Percentiles rank a stretch among this genome's conserved stretches.
Evolutionary conservation across 176 grass and related monocot genomes (phyloP).

Genomic region (Phoenix roebelenii): DNA sequence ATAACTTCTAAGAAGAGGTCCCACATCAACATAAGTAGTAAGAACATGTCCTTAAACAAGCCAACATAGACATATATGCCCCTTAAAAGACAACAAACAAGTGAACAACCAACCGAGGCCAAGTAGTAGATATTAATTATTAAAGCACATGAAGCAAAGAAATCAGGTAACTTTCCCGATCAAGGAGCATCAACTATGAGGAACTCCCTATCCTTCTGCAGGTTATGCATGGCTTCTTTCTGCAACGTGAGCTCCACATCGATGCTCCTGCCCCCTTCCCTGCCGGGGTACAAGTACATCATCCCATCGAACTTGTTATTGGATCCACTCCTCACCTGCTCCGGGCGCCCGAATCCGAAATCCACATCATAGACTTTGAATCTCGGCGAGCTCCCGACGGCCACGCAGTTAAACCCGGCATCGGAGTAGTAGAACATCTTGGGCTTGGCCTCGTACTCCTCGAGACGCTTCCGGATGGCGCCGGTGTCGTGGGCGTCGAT

Average conservation of each 20-base stretch:
- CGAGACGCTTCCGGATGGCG: constrained; percentile 48
- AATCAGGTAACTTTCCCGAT: no score
- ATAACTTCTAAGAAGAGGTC: no score
- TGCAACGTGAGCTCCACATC: constrained; percentile 86
- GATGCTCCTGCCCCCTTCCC: constrained; percentile 56
- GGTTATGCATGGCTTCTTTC: constrained; percentile 58
- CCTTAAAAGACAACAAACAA: no score
- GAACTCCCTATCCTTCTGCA: constrained; percentile 66
- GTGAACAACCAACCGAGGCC: no score
- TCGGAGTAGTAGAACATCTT: constrained; percentile 97
- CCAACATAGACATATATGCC: no score
- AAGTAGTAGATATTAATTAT: no score
- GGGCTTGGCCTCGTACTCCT: constrained; percentile 79
- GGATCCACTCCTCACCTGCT: constrained; percentile 70
- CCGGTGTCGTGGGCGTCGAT: constrained; percentile 66
- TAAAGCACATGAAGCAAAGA: no score
- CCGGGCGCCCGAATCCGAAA: constrained; percentile 75
- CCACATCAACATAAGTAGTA: no score
- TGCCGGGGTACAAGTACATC: constrained; percentile 85
- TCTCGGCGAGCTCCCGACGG: constrained; percentile 83
- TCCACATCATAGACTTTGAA: constrained; percentile 94
- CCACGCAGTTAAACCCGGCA: constrained; percentile 84
- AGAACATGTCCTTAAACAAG: no score
- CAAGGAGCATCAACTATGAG: constrained; percentile 6
- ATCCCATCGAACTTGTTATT: constrained; percentile 99